These are phyloP conservation scores for Magnusiomyces magnusii DNA, from an alignment of 1,139 yeast genomes.

Conservation along the genomic window DNA sequence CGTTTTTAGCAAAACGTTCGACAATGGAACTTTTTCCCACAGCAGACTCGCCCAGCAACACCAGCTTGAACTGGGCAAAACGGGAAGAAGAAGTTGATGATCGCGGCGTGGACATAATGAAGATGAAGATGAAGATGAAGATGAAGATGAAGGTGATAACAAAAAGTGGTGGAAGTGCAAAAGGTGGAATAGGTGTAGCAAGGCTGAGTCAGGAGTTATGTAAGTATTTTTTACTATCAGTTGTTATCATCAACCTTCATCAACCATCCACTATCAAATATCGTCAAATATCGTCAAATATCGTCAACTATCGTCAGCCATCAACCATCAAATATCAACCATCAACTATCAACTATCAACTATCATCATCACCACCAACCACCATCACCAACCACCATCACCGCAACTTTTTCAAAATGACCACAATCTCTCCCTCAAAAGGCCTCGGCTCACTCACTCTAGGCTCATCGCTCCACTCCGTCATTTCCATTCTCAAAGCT, in stretches of 20 bases:
- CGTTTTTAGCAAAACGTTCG: constrained; percentile 88
- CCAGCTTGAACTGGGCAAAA: constrained; percentile 72
- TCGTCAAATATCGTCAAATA: too few species aligned
- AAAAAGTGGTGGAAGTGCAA: too few species aligned
- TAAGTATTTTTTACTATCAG: too few species aligned
- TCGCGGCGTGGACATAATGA: constrained; percentile 28
- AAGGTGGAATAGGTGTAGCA: too few species aligned
- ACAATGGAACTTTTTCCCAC: constrained; percentile 91
- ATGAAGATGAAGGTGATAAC: not conserved
- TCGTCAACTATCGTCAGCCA: too few species aligned
- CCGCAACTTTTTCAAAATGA: too few species aligned
- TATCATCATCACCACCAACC: not conserved
- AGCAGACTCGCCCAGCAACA: constrained; percentile 88
- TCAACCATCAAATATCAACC: too few species aligned
- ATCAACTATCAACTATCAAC: too few species aligned
- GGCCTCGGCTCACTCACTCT: constrained; percentile 18
- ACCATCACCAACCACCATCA: not conserved
- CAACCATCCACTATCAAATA: too few species aligned
- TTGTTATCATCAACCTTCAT: too few species aligned
- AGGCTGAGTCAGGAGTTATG: too few species aligned
- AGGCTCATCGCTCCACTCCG: constrained; percentile 24
- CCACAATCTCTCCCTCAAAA: constrained; percentile 13
- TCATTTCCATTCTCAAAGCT: constrained; percentile 20
- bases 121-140: constrained; percentile 1
- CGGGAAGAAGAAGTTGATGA: constrained; percentile 33